phyloP scores from a whole-genome alignment of 345 rosid genomes.

The Hypericum androsaemum region DNA sequence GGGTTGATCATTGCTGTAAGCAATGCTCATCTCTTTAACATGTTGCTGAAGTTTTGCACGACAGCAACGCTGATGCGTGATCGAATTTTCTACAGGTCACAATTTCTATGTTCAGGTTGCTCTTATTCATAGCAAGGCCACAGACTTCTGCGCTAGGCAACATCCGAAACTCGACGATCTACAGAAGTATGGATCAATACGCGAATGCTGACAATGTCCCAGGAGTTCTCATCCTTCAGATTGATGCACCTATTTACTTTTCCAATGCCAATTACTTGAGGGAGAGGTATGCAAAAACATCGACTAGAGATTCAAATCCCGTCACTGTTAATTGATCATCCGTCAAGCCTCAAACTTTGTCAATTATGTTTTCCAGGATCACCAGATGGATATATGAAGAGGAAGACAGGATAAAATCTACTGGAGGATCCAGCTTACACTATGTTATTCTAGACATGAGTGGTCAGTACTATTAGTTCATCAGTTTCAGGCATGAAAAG shows the following conservation, averaged over 20 bases:
- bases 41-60: no score
- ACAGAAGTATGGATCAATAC: conserved; percentile 5
- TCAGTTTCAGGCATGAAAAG: no score
- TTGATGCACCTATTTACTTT: conserved; percentile 1
- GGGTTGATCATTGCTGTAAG: conserved; percentile 2
- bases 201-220: conserved; percentile 1
- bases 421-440: conserved; percentile 14
- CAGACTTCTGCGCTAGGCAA: background rate
- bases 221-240: conserved; percentile 2
- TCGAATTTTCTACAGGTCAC: background rate
- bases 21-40: no score
- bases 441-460: conserved; percentile 21
- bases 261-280: conserved; percentile 2
- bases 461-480: conserved; percentile 5
- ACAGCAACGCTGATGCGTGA: background rate
- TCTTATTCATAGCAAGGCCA: background rate
- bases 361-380: conserved; percentile 11
- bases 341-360: background rate
- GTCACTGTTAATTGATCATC: no score
- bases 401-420: conserved; percentile 18
- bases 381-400: conserved; percentile 23
- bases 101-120: background rate
- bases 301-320: background rate
- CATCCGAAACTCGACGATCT: background rate
- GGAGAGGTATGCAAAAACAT: background rate